Conservation (phyloP, 164 flowering plant genomes). For the Cinnamomum chago region DNA sequence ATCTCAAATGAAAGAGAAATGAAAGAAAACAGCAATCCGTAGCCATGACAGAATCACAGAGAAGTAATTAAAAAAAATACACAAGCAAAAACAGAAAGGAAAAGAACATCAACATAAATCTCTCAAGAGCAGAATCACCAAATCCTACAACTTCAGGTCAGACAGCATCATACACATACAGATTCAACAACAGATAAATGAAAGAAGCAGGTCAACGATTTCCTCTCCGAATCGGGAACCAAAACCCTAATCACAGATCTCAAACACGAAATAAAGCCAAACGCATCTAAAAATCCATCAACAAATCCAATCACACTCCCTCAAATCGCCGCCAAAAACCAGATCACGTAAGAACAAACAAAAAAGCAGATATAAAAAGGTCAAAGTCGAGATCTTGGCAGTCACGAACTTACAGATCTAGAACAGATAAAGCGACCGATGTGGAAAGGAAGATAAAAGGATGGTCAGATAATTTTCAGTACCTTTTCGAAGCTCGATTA, state of each 20-base stretch:
- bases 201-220: neutral
- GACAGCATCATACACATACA: too few species aligned
- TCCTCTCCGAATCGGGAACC: neutral
- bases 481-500: constrained; percentile 27
- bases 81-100: neutral
- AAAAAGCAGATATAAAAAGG: neutral
- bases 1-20: neutral
- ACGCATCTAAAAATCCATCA: neutral
- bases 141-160: neutral
- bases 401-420: neutral
- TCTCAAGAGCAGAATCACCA: neutral
- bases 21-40: neutral
- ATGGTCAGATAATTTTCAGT: neutral
- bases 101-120: neutral
- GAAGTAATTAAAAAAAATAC: too few species aligned
- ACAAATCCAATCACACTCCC: neutral
- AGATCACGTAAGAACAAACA: neutral
- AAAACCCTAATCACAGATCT: neutral
- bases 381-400: neutral
- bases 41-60: neutral
- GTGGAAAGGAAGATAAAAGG: neutral
- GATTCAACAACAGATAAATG: neutral
- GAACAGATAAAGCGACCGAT: neutral
- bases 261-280: neutral
- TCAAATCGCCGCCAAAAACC: neutral